Percentiles rank a stretch among this genome's conserved stretches.
These are phyloP conservation scores for Rhododendron molle DNA, from an alignment of 148 eudicot genomes.

Conservation along the genomic window DNA sequence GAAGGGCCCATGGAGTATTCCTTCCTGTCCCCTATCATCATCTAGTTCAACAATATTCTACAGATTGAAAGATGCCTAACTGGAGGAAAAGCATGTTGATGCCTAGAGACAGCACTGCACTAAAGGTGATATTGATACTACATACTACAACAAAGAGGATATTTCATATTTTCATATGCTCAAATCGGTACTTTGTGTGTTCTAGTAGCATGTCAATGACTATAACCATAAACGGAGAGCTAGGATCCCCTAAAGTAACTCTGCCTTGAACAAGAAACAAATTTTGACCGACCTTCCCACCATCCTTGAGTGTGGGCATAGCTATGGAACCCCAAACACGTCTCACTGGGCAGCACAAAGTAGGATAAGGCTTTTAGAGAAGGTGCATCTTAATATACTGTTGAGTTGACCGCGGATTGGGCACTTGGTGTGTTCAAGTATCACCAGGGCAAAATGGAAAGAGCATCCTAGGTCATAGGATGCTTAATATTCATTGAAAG, in stretches of 20 bases:
- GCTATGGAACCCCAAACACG: background rate
- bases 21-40: background rate
- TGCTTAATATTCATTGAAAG: background rate
- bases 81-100: background rate
- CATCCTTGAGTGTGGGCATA: background rate
- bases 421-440: background rate
- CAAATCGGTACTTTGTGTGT: background rate
- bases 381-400: background rate
- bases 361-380: background rate
- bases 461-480: background rate
- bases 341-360: background rate
- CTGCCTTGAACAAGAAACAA: background rate
- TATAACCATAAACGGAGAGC: background rate
- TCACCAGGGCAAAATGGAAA: background rate
- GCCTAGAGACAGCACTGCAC: background rate
- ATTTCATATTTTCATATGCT: background rate
- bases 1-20: no score
- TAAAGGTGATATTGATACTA: background rate
- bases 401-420: background rate
- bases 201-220: background rate
- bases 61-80: background rate
- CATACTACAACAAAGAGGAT: background rate
- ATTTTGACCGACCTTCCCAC: background rate
- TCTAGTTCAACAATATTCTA: background rate
- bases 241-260: background rate